Conservation (phyloP, 805 yeast species). For the Wickerhamomyces sydowiorum region DNA sequence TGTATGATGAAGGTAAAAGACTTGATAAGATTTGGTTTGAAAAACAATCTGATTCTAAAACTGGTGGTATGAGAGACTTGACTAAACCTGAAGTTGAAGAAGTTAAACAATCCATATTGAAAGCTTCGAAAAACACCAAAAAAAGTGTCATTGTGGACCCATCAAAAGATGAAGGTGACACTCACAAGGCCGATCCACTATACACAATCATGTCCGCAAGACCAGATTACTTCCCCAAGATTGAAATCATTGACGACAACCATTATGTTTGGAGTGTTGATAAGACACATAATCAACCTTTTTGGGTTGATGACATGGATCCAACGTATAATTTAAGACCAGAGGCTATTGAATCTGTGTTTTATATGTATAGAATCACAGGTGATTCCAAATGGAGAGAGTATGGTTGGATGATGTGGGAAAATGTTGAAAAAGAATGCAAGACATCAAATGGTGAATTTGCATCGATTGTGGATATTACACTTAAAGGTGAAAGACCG, state of each 20-base stretch:
- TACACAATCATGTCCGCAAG: background rate
- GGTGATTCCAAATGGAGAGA: constrained; percentile 54
- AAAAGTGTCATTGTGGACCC: background rate
- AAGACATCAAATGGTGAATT: constrained; percentile 27
- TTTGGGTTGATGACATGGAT: constrained; percentile 28
- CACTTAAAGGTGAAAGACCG: constrained; percentile 22
- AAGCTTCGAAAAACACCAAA: background rate
- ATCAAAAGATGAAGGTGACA: background rate
- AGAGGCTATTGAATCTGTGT: constrained; percentile 56
- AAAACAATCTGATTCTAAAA: constrained; percentile 8
- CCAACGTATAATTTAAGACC: constrained; percentile 47
- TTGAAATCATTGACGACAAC: constrained; percentile 5
- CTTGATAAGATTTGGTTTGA: constrained; percentile 2
- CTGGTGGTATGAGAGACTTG: constrained; percentile 1
- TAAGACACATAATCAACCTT: constrained; percentile 19
- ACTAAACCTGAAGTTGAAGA: background rate
- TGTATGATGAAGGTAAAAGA: constrained; percentile 15
- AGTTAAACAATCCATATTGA: background rate
- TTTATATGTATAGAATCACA: constrained; percentile 52
- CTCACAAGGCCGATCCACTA: background rate
- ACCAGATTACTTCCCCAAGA: background rate
- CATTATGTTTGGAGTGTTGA: constrained; percentile 6
- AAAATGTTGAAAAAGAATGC: constrained; percentile 27
- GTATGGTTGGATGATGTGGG: constrained; percentile 45
- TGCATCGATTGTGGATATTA: constrained; percentile 36